Conservation (phyloP, 2,329 filamentous ascomycete species). For the Botrytis byssoidea region DNA sequence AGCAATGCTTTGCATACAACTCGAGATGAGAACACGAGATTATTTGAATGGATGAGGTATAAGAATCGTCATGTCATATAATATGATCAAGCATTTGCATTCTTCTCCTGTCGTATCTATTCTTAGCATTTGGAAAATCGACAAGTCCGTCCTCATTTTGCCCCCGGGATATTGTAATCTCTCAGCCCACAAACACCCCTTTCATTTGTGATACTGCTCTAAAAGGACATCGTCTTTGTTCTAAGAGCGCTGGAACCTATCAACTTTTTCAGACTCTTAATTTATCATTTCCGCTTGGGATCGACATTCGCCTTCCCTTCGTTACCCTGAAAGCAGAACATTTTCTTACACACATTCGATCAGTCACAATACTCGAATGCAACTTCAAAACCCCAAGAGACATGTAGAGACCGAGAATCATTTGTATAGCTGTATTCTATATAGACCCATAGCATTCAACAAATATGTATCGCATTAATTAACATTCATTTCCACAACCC, state of each 20-base stretch:
- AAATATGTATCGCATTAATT: background rate
- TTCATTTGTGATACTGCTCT: background rate
- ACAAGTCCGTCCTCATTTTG: fast-evolving
- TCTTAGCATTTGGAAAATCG: background rate
- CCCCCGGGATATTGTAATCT: background rate
- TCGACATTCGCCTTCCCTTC: background rate
- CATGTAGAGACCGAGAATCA: background rate
- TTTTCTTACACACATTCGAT: background rate
- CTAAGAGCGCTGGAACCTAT: background rate
- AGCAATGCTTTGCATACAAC: no score
- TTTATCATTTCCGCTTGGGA: background rate
- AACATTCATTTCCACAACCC: background rate
- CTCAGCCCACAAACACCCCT: background rate
- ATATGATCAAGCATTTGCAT: background rate
- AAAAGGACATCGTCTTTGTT: background rate
- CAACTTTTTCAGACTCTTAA: background rate
- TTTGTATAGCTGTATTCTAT: background rate
- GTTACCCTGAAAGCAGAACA: background rate
- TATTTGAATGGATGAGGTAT: no score
- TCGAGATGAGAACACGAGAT: no score
- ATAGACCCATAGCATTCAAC: background rate
- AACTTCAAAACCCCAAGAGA: background rate
- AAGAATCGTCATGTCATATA: no score
- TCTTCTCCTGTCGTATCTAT: background rate
- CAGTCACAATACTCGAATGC: background rate